Percentiles rank a stretch among this genome's conserved stretches.
Evolutionary conservation across 1,284 basidiomycete genomes (phyloP).

Genomic region (Mycosarcoma maydis): DNA sequence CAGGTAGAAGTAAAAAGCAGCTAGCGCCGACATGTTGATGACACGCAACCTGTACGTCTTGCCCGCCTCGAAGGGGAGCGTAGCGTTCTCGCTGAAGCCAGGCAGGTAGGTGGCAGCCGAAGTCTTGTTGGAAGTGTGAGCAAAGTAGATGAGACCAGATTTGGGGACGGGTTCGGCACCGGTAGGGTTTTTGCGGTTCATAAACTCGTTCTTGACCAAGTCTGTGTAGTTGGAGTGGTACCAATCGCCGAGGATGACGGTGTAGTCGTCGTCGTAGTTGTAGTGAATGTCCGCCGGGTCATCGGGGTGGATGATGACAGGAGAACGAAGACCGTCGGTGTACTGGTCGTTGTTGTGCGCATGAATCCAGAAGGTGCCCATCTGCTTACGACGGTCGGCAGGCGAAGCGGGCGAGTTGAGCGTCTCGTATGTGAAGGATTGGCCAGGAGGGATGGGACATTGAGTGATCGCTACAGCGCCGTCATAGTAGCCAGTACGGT

Average conservation of each 20-base stretch:
- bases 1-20: constrained; percentile 52
- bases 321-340: constrained; percentile 61
- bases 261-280: constrained; percentile 90
- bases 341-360: constrained; percentile 61
- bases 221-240: constrained; percentile 58
- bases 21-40: constrained; percentile 70
- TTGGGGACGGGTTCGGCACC: constrained; percentile 68
- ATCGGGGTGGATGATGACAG: constrained; percentile 65
- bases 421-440: constrained; percentile 51
- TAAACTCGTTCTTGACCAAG: constrained; percentile 70
- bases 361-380: constrained; percentile 70
- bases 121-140: constrained; percentile 71
- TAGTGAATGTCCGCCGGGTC: constrained; percentile 66
- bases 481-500: constrained; percentile 56
- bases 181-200: constrained; percentile 72
- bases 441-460: constrained; percentile 63
- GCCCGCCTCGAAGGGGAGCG: constrained; percentile 71
- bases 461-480: constrained; percentile 60
- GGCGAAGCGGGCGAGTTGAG: constrained; percentile 44
- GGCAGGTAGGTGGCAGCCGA: constrained; percentile 45
- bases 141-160: constrained; percentile 83
- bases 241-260: constrained; percentile 84
- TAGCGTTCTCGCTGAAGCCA: constrained; percentile 79
- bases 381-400: constrained; percentile 39
- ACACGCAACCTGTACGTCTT: constrained; percentile 72